Evolutionary conservation across 1,284 basidiomycete genomes (phyloP).

Genomic region (Pterulicium gracile): DNA sequence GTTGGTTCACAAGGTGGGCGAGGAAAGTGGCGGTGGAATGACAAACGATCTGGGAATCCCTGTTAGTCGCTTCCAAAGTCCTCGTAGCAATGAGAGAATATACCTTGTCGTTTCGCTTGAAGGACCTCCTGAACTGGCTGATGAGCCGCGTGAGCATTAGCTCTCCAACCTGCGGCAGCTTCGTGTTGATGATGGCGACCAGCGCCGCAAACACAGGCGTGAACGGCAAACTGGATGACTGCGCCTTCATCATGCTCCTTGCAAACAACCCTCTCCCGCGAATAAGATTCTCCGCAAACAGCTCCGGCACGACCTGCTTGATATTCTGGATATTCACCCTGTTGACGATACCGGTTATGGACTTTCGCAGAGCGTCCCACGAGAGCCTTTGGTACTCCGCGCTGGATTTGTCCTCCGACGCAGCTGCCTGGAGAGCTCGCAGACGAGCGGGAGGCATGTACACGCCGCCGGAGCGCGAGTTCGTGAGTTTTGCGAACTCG

Average conservation of each 20-base stretch:
- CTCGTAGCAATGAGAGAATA: slow-evolving; percentile 15
- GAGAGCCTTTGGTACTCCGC: slow-evolving; percentile 93
- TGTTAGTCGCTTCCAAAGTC: not conserved
- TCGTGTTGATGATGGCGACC: slow-evolving; percentile 93
- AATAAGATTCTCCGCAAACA: slow-evolving; percentile 88
- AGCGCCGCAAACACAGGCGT: slow-evolving; percentile 96
- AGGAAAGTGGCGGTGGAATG: slow-evolving; percentile 94
- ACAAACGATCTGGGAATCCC: slow-evolving; percentile 65
- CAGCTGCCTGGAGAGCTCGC: slow-evolving; percentile 85
- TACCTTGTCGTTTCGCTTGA: slow-evolving; percentile 97
- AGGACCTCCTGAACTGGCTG: slow-evolving; percentile 90
- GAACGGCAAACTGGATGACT: slow-evolving; percentile 92
- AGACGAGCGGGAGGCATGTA: slow-evolving; percentile 94
- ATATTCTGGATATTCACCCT: slow-evolving; percentile 95
- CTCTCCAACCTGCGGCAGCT: slow-evolving; percentile 94
- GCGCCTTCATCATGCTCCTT: slow-evolving; percentile 96
- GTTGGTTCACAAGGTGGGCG: slow-evolving; percentile 94
- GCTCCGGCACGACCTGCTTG: slow-evolving; percentile 91
- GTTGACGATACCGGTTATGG: slow-evolving; percentile 99
- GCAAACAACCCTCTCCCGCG: slow-evolving; percentile 85
- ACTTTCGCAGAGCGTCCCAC: slow-evolving; percentile 98
- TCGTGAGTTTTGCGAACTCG: slow-evolving; percentile 74
- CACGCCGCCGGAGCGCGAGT: slow-evolving; percentile 83
- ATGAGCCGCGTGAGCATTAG: slow-evolving; percentile 82
- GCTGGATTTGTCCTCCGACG: slow-evolving; percentile 74